Percentiles rank a stretch among this genome's conserved stretches.
Evolutionary conservation across 192 early-diverging fungal genomes (phyloP).

Genomic region (Rhizophagus prolifer): DNA sequence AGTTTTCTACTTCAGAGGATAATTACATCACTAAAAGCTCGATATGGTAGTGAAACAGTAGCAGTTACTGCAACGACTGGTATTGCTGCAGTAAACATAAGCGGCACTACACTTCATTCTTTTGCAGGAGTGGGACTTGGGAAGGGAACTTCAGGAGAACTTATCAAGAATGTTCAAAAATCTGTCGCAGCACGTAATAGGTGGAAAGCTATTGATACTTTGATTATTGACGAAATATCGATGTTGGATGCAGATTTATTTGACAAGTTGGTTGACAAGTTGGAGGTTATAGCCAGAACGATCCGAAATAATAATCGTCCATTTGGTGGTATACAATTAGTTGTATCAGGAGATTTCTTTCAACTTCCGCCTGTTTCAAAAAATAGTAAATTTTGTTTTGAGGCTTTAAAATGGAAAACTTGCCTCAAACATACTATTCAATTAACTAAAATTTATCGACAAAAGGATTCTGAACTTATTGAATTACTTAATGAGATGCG

Average conservation of each 20-base stretch:
- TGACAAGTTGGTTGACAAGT: constrained; percentile 76
- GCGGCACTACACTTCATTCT: constrained; percentile 56
- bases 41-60: constrained; percentile 36
- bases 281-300: constrained; percentile 63
- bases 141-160: constrained; percentile 28
- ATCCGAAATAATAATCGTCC: constrained; percentile 44
- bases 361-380: constrained; percentile 74
- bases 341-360: constrained; percentile 75
- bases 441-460: constrained; percentile 80
- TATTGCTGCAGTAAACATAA: constrained; percentile 61
- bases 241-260: constrained; percentile 76
- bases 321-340: constrained; percentile 75
- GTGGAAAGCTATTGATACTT: constrained; percentile 61
- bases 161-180: constrained; percentile 36
- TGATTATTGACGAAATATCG: constrained; percentile 80
- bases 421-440: constrained; percentile 58
- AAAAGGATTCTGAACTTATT: constrained; percentile 74
- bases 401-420: constrained; percentile 55
- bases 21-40: constrained; percentile 35
- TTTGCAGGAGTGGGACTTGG: constrained; percentile 70
- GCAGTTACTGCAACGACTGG: constrained; percentile 59
- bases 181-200: constrained; percentile 41
- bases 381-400: constrained; percentile 60
- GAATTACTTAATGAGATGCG: constrained; percentile 87
- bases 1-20: constrained; percentile 36